Evolutionary conservation across 2,329 filamentous ascomycete species (phyloP), one percentile per base, ranked within the genome.

Genomic region (Clarireedia hainanense): DNA sequence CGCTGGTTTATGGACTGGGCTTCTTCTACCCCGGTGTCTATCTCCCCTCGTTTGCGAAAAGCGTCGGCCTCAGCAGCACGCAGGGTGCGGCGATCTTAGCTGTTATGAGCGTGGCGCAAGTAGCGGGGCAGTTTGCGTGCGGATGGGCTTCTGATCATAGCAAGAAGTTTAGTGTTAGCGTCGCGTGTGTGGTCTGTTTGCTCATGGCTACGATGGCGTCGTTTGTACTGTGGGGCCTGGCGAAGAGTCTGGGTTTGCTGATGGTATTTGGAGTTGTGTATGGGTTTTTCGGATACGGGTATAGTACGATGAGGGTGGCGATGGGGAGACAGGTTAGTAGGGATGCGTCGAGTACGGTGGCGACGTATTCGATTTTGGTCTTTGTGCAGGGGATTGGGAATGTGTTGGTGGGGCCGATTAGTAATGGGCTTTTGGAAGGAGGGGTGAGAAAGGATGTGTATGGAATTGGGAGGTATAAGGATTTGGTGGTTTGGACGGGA

Each of bases 41-140:
- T 61, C 69, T 83, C 6, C 75, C 75, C 3, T 71, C 73, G 0
- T 81, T 30, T 45, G 48, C 48, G 24, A 48, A 24, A n/a, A 12
- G 46, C 27, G 46, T 90, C 37, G 88, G 87, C 0, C 76, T 90
- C 37, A 76, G 75, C 0, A 74, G 85, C 1, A 76, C 78, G 3
- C 81, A 91, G 63, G 88, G 85, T 7, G 83, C 84, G 0, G 42
- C 79, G 1, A 69, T 80, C 52, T 69, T 81, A 3, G 74, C 76
- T 0, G 53, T 79, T 4, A 76, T 80, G 71, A 77, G 75, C 53
- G 64, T 75, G 2, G 71, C 75, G 0, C 75, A 77, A 27, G 76
- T 80, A 20, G 57, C 72, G 2, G 76, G 77, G 0, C 75, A 75
- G 40, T 72, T 77, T 14, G 71, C 71, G 15, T 77, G 80, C 52